phyloP scores from a whole-genome alignment of 345 rosid genomes.

The Populus deltoides region DNA sequence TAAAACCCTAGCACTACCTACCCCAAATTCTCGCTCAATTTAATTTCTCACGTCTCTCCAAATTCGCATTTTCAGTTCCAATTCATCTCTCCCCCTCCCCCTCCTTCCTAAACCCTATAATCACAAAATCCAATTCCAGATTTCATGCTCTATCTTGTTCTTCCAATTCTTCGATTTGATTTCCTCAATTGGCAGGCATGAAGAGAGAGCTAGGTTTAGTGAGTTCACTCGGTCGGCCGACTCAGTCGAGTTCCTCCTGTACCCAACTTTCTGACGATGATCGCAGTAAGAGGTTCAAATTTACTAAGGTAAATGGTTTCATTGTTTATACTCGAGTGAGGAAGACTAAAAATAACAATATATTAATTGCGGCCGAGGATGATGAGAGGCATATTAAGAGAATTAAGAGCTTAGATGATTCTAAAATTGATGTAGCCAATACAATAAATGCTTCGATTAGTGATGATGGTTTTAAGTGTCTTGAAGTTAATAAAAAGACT shows the following conservation, averaged over 20 bases:
- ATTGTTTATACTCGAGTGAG: slow-evolving; percentile 71
- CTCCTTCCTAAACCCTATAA: slow-evolving; percentile 4
- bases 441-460: slow-evolving; percentile 8
- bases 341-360: slow-evolving; percentile 1
- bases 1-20: slow-evolving; percentile 20
- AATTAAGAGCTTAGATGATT: slow-evolving; percentile 14
- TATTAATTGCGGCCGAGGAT: background rate
- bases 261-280: slow-evolving; percentile 31
- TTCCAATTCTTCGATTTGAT: slow-evolving; percentile 1
- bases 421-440: slow-evolving; percentile 9
- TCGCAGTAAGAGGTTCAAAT: slow-evolving; percentile 55
- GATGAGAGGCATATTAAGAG: slow-evolving; percentile 21
- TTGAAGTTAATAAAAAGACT: slow-evolving; percentile 11
- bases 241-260: slow-evolving; percentile 29
- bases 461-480: slow-evolving; percentile 14
- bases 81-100: background rate
- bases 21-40: background rate
- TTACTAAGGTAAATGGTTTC: slow-evolving; percentile 58
- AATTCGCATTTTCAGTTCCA: background rate
- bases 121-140: background rate
- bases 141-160: background rate
- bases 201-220: slow-evolving; percentile 49
- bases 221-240: background rate
- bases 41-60: background rate
- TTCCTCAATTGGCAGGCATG: slow-evolving; percentile 46